Base-by-base conservation (phyloP, 2,329 filamentous ascomycete genomes). In the Arthrobotrys megalospora region DNA sequence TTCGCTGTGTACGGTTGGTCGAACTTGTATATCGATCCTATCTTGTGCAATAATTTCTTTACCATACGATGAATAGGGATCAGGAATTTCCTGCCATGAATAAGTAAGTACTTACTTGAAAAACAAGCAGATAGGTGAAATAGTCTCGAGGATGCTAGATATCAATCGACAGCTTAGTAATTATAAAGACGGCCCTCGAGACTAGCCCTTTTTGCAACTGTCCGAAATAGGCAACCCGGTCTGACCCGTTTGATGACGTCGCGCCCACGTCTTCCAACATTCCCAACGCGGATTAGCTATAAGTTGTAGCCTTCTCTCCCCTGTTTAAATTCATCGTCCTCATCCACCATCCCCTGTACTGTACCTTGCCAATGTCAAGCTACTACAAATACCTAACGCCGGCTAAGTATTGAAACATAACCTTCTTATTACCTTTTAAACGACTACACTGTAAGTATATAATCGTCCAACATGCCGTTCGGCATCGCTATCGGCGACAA, bases 401-500 rank as follows among this genome's bases (percentile, higher is more conserved):
- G 36, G 8, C 12, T 38, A 14, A 38, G 2, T 38, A 38, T 38
- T 38, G 8, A 8, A 6, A 8, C 8, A 45, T 14, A 16, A 1
- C 10, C 28, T 3, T 8, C 24, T n/a, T 36, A 38, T 38, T 8
- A 2, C 8, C 7, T 38, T 38, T 12, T 38, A 38, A 10, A 38
- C 36, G 8, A 28, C n/a, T n/a, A 28, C 28, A 3, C 6, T 58
- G 11, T 19, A 10, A 52, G 48, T 10, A 11, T 52, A 28, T 14
- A 10, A 28, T 11, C 16, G 24, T 24, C n/a, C 53, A 76, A 14
- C 21, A 78, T 78, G 75, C 75, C 75, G 4, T 78, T 78, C 62
- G 67, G 75, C 67, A 72, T 78, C 63, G 55, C 67, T 62, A 72
- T 78, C 63, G 55, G 47, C 62, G 67, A 72, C 55, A 67, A 53